Evolutionary conservation across 2,329 filamentous ascomycete species (phyloP).

Genomic region (Plenodomus tracheiphilus): DNA sequence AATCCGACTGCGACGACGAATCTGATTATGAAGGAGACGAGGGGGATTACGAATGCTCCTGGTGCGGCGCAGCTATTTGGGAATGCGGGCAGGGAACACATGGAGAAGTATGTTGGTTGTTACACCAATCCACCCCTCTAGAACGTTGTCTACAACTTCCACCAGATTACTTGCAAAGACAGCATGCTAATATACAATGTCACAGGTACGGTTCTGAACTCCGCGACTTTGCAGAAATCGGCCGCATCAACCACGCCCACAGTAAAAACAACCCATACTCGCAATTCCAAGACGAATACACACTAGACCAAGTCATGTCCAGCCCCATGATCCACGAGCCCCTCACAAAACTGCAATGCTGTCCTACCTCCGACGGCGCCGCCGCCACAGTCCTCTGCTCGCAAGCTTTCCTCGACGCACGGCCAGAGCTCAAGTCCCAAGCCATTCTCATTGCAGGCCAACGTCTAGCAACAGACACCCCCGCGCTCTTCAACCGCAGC

Average conservation of each 20-base stretch:
- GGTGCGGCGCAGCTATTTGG: slow-evolving; percentile 93
- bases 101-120: slow-evolving; percentile 81
- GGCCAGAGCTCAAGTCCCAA: slow-evolving; percentile 78
- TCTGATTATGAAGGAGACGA: slow-evolving; percentile 80
- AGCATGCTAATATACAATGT: slow-evolving; percentile 21
- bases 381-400: slow-evolving; percentile 89
- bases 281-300: slow-evolving; percentile 95
- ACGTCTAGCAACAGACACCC: slow-evolving; percentile 80
- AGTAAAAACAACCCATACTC: slow-evolving; percentile 92
- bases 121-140: no score
- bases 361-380: slow-evolving; percentile 90
- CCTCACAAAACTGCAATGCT: slow-evolving; percentile 97
- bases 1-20: slow-evolving; percentile 74
- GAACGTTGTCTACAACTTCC: no score
- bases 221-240: slow-evolving; percentile 94
- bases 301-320: slow-evolving; percentile 76
- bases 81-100: slow-evolving; percentile 91
- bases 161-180: neutral
- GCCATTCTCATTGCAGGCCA: slow-evolving; percentile 91
- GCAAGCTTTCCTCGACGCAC: slow-evolving; percentile 81
- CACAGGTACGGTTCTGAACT: slow-evolving; percentile 75
- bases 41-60: slow-evolving; percentile 79
- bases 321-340: slow-evolving; percentile 80
- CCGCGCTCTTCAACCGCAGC: slow-evolving; percentile 75
- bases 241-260: slow-evolving; percentile 89